Evolutionary conservation across 73 alveolate species (phyloP).

Genomic region (Paramecium sonneborni): DNA sequence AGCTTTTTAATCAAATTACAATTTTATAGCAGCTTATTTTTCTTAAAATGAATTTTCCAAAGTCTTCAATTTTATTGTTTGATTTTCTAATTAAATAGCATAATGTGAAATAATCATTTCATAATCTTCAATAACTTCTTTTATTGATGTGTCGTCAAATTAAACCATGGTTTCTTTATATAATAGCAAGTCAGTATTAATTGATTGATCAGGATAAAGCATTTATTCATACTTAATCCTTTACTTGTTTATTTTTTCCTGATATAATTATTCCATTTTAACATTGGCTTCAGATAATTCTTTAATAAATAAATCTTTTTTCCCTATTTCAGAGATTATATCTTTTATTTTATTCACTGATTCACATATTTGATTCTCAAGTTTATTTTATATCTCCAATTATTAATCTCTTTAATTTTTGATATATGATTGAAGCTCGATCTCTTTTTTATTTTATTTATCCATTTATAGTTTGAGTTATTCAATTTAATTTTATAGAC

Average conservation of each 20-base stretch:
- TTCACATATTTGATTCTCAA: not conserved
- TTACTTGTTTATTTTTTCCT: not conserved
- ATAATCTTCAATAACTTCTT: not conserved
- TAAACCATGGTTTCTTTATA: not conserved
- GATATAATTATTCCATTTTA: not conserved
- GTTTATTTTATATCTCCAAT: not conserved
- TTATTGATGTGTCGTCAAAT: not conserved
- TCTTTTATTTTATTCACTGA: not conserved
- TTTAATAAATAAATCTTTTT: not conserved
- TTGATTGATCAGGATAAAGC: not conserved
- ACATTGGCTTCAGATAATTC: not conserved
- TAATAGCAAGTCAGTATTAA: not conserved
- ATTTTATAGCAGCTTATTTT: not conserved
- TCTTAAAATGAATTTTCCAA: not conserved
- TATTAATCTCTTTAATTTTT: not conserved
- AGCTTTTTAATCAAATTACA: not conserved
- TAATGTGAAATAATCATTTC: not conserved
- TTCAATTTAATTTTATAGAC: not conserved
- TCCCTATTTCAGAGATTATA: not conserved
- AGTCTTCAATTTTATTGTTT: not conserved
- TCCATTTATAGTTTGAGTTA: not conserved
- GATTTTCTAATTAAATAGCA: not conserved
- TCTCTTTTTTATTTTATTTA: not conserved
- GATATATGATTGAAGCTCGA: not conserved
- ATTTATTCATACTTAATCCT: conserved; percentile 11